phyloP scores from a whole-genome alignment of 495 filamentous ascomycete species.

The Tuber calosporum region DNA sequence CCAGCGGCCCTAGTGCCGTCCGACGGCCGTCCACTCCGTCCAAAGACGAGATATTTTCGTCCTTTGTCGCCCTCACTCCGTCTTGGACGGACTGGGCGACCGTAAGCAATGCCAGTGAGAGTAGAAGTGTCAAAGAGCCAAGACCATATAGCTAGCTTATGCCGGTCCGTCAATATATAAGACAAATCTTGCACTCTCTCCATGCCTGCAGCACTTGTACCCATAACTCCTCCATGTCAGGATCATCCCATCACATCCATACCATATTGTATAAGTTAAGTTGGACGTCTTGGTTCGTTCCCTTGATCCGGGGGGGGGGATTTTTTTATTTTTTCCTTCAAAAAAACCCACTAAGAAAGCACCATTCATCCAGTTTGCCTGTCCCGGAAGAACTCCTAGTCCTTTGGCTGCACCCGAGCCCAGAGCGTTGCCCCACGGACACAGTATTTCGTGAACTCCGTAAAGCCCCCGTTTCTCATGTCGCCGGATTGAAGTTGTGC shows the following conservation, averaged over 20 bases:
- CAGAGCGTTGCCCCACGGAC: not conserved
- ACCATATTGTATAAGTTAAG: not conserved
- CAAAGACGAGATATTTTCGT: too few species aligned
- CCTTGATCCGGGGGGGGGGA: not conserved
- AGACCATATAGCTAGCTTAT: not conserved
- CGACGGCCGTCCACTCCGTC: too few species aligned
- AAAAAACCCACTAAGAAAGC: not conserved
- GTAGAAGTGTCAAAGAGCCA: not conserved
- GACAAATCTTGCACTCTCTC: not conserved
- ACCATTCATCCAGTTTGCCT: not conserved
- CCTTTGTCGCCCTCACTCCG: too few species aligned
- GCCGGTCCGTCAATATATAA: not conserved
- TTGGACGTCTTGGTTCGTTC: not conserved
- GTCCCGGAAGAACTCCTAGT: not conserved
- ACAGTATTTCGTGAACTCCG: not conserved
- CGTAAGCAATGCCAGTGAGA: too few species aligned
- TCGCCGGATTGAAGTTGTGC: not conserved
- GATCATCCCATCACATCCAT: not conserved
- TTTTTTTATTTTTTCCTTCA: not conserved
- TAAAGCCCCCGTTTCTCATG: not conserved
- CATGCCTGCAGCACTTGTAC: not conserved
- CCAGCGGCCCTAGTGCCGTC: too few species aligned
- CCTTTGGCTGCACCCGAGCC: not conserved
- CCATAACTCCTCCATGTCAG: not conserved
- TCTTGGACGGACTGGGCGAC: too few species aligned